Conservation (phyloP, 306 rosid species). For the Malus sylvestris region DNA sequence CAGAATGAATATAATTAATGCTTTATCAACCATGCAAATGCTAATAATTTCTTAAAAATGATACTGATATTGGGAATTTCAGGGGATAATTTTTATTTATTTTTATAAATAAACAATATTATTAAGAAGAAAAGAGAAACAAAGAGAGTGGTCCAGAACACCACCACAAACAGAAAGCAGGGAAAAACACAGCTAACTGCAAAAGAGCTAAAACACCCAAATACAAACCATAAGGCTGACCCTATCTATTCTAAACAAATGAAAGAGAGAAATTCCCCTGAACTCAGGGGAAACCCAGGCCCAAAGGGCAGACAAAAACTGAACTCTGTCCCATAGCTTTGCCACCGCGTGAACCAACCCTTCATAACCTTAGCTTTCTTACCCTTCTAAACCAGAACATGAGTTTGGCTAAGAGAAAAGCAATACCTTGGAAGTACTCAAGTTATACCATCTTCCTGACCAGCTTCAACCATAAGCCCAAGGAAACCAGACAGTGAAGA, state of each 20-base stretch:
- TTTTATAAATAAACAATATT: too few species aligned
- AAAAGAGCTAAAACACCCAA: too few species aligned
- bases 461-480: neutral
- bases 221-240: too few species aligned
- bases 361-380: neutral
- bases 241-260: too few species aligned
- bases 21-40: constrained; percentile 6
- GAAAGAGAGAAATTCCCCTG: neutral
- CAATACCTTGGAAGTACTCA: neutral
- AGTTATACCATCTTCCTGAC: neutral
- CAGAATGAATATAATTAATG: neutral
- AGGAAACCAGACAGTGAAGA: neutral
- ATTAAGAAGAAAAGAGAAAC: neutral
- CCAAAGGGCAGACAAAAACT: neutral
- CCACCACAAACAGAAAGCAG: neutral
- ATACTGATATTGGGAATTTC: neutral
- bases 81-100: neutral
- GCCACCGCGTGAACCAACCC: neutral
- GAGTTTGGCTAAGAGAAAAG: neutral
- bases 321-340: neutral
- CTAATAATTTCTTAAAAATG: neutral
- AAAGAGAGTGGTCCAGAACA: neutral
- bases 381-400: neutral
- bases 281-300: neutral
- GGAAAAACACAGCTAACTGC: too few species aligned